Base-by-base conservation (phyloP, 2,329 filamentous ascomycete species). In the Fusarium pseudograminearum region DNA sequence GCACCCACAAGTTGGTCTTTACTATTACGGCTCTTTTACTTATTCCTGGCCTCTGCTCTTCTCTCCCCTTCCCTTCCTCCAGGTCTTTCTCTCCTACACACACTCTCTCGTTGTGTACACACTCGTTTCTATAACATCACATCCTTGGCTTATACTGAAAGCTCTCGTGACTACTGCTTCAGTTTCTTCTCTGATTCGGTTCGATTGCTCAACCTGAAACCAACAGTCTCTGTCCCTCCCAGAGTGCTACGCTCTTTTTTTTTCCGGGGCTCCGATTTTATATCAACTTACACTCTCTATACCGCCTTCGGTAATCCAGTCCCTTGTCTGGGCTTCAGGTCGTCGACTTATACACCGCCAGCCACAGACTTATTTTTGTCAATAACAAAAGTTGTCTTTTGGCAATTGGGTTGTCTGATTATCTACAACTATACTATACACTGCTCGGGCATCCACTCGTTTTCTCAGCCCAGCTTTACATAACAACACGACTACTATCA, bases 1-100 rank as follows among this genome's bases (percentile, higher is more conserved):
- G 33, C 64, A 57, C 71, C 67, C 71, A 71, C 67, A 73, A 66
- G 57, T 70, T 69, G 54, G 65, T 59, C 73, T 69, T 67, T 62
- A 62, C 63, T 74, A 52, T 71, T 73, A 67, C 58, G 56, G 42
- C 57, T 67, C 59, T 73, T 73, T 65, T 68, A 67, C 52, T 55
- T 46, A 53, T 69, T 50, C 59, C 60, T 62, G 61, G 60, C 57
- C 56, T 73, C 60, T 67, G 59, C 61, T 69, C 41, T 41, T 47
- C 47, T 56, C 57, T 33, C 56, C 55, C 59, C 55, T 62, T 60
- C 48, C 55, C 48, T 63, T 69, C 68, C 30, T 26, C 57, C 33
- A 63, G 65, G 53, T 61, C 69, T 58, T 73, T 61, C 18, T 52
- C n/a, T 40, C 33, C n/a, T 20, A 20, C 18, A 28, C n/a, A 28